phyloP scores from a whole-genome alignment of 805 yeast genomes.

The Saturnispora galanensis region DNA sequence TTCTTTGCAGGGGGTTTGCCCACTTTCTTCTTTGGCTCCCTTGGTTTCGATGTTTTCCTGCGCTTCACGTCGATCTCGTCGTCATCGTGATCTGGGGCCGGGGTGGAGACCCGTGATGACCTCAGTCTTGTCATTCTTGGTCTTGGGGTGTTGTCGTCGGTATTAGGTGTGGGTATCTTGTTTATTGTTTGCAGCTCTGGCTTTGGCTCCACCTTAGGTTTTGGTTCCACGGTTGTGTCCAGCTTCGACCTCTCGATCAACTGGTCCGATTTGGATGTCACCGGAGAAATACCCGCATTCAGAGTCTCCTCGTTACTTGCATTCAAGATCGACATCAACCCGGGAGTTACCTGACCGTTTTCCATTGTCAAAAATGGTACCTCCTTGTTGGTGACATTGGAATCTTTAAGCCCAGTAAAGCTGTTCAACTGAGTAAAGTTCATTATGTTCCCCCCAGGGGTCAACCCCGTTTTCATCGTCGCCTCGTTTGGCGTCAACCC shows the following conservation, averaged over 20 bases:
- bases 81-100: too few relatives aligned
- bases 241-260: too few relatives aligned
- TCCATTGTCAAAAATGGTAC: not conserved
- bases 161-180: too few relatives aligned
- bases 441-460: slow-evolving; percentile 40
- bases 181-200: too few relatives aligned
- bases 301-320: not conserved
- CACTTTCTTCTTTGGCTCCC: not conserved
- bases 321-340: slow-evolving; percentile 7
- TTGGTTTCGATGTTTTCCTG: not conserved
- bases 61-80: too few relatives aligned
- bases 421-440: not conserved
- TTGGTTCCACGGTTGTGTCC: too few relatives aligned
- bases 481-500: slow-evolving; percentile 76
- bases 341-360: slow-evolving; percentile 7
- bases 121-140: too few relatives aligned
- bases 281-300: too few relatives aligned
- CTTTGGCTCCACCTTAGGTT: too few relatives aligned
- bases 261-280: too few relatives aligned
- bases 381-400: not conserved
- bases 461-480: slow-evolving; percentile 57
- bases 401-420: not conserved
- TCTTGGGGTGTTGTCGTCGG: too few relatives aligned
- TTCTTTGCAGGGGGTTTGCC: not conserved
- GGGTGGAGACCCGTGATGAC: too few relatives aligned